These are phyloP conservation scores for Asclepias syriaca DNA, from an alignment of 257 asterid species.

Conservation along the genomic window DNA sequence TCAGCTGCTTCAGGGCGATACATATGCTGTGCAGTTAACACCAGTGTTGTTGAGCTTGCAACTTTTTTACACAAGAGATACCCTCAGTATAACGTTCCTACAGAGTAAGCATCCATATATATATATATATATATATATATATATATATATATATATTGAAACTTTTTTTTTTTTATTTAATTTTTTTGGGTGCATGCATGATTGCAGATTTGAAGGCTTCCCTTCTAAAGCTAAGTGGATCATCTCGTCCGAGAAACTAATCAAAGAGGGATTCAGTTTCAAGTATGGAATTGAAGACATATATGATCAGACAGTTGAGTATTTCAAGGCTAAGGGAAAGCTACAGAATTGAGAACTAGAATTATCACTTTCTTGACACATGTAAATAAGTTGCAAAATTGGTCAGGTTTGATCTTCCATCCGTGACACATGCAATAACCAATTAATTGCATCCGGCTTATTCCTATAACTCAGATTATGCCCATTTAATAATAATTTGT, in stretches of 20 bases:
- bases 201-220: conserved; percentile 22
- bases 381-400: no score
- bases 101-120: conserved; percentile 6
- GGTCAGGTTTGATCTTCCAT: no score
- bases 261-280: conserved; percentile 29
- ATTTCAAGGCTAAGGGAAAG: conserved; percentile 19
- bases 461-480: no score
- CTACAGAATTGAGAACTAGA: conserved; percentile 14
- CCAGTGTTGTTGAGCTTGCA: conserved; percentile 18
- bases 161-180: neutral
- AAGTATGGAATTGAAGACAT: conserved; percentile 32
- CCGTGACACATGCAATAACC: no score
- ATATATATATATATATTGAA: no score
- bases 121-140: no score
- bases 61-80: conserved; percentile 16
- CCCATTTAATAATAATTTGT: no score
- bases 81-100: conserved; percentile 9
- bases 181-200: no score
- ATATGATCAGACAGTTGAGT: conserved; percentile 24
- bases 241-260: conserved; percentile 17
- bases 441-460: no score
- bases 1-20: conserved; percentile 27
- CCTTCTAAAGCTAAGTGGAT: conserved; percentile 24
- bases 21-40: conserved; percentile 23
- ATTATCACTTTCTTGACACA: no score